Base-by-base conservation (phyloP, 495 filamentous ascomycete genomes). In the Usnea hakonensis region DNA sequence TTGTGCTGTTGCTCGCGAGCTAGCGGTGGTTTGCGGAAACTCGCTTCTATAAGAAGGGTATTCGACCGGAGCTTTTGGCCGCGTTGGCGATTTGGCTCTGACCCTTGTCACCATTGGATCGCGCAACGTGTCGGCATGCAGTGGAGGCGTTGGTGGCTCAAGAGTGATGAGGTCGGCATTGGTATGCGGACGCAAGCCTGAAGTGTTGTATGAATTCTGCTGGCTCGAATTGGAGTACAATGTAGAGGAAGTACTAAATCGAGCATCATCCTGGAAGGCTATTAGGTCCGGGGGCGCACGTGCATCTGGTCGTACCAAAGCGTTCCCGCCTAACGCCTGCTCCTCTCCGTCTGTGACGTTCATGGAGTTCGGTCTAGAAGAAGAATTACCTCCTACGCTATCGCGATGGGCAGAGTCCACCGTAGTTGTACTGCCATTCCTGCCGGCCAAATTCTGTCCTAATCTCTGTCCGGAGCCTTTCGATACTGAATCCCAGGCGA, bases 401-500 rank as follows among this genome's bases (percentile, higher is more conserved):
- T 64, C 62, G 28, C 66, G 66, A 40, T 57, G 62, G 23, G 56
- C 13, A 33, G 69, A 64, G 53, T 70, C 64, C 9, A 68, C 35
- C 6, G 57, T 65, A 5, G 55, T 62, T 11, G 62, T 67, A 56
- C 68, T 69, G 17, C 57, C 64, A 46, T 61, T 65, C 17, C 44
- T 55, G 10, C 70, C 46, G 48, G n/a, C 53, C 59, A 68, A 57
- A 43, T 69, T 63, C 62, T 61, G 74, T 38, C 43, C 67, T 35
- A 59, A 62, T 67, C 61, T 67, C 26, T 68, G 55, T 21, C 69
- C 66, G 14, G 65, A 41, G 16, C 26, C 53, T 55, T 77, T 76
- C 33, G 77, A 77, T 38, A 78, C 75, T 63, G 78, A 81, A 48
- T 79, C 83, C 92, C 92, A 98, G 21, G 93, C 93, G 40, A 95